These are phyloP conservation scores for Phragmites australis DNA, from an alignment of 176 grass and related monocot genomes.

Conservation along the genomic window DNA sequence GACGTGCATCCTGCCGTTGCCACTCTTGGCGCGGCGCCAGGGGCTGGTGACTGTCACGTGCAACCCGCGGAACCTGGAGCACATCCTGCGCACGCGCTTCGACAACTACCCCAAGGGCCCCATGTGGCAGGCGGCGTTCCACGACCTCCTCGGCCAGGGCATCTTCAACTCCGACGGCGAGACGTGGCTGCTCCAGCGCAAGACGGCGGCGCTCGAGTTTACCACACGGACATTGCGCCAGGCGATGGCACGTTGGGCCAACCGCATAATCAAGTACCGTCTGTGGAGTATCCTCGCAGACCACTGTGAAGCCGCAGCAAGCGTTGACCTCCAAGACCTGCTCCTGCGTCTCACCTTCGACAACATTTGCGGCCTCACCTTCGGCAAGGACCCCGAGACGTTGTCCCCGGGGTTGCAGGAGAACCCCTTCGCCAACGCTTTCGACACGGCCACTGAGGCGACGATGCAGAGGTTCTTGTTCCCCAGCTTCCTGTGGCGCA, in stretches of 20 bases:
- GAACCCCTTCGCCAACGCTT: constrained; percentile 80
- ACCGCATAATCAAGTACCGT: constrained; percentile 74
- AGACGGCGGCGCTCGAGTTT: constrained; percentile 96
- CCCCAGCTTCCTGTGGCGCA: constrained; percentile 76
- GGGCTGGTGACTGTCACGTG: constrained; percentile 92
- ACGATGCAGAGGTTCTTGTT: constrained; percentile 82
- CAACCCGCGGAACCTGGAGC: constrained; percentile 93
- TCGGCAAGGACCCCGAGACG: constrained; percentile 93
- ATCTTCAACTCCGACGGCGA: constrained; percentile 99
- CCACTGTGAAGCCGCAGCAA: constrained; percentile 38
- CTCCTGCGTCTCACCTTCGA: constrained; percentile 93
- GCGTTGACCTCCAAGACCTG: constrained; percentile 90
- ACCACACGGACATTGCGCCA: constrained; percentile 87
- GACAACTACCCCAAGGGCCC: constrained; percentile 98
- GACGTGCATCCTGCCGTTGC: constrained; percentile 86
- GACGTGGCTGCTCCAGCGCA: constrained; percentile 93
- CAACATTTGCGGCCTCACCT: constrained; percentile 96
- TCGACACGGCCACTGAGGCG: constrained; percentile 81
- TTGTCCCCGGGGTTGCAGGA: constrained; percentile 59
- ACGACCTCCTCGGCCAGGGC: constrained; percentile 90
- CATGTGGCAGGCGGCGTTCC: constrained; percentile 86
- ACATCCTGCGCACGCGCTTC: constrained; percentile 87
- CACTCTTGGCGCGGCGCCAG: constrained; percentile 70
- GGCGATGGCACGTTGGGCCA: constrained; percentile 89
- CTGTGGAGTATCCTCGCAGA: constrained; percentile 75